These are phyloP conservation scores for Tylopilus plumbeoviolaceoides DNA, from an alignment of 768 basidiomycete genomes.

Conservation along the genomic window DNA sequence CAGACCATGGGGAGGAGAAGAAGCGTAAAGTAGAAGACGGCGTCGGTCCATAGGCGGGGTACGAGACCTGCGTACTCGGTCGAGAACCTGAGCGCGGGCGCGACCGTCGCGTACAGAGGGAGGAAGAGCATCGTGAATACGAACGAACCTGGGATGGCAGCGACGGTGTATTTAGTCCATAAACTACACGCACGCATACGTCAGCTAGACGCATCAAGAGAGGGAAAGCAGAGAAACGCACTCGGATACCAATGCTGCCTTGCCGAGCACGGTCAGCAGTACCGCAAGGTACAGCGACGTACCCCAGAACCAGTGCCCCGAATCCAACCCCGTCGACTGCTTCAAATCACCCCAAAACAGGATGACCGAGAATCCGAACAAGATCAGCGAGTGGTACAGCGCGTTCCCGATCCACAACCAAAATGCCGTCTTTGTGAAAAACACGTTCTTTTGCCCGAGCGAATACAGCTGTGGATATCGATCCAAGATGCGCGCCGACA, in stretches of 20 bases:
- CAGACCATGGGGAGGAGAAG: conserved; percentile 82
- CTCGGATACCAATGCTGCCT: conserved; percentile 97
- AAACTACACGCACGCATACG: conserved; percentile 45
- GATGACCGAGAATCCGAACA: conserved; percentile 4
- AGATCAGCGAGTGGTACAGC: conserved; percentile 55
- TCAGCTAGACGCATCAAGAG: neutral
- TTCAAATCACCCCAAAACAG: conserved; percentile 89
- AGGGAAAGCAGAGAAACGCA: conserved; percentile 39
- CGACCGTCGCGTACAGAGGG: conserved; percentile 83
- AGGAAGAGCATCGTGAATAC: conserved; percentile 94
- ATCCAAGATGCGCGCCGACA: conserved; percentile 93
- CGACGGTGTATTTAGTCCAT: conserved; percentile 99
- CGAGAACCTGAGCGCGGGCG: conserved; percentile 86
- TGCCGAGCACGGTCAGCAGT: conserved; percentile 86
- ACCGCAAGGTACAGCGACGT: conserved; percentile 93
- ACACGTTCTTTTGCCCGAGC: conserved; percentile 90
- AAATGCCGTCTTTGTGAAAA: conserved; percentile 87
- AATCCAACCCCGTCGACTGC: conserved; percentile 72
- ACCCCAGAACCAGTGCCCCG: conserved; percentile 99
- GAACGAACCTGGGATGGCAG: conserved; percentile 97
- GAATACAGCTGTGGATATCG: conserved; percentile 95
- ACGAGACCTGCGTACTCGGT: conserved; percentile 88
- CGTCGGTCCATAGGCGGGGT: conserved; percentile 82
- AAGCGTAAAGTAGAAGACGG: conserved; percentile 87
- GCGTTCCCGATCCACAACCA: conserved; percentile 93